Evolutionary conservation across 2,329 filamentous ascomycete genomes (phyloP).

Genomic region (Ceratocystis variospora): DNA sequence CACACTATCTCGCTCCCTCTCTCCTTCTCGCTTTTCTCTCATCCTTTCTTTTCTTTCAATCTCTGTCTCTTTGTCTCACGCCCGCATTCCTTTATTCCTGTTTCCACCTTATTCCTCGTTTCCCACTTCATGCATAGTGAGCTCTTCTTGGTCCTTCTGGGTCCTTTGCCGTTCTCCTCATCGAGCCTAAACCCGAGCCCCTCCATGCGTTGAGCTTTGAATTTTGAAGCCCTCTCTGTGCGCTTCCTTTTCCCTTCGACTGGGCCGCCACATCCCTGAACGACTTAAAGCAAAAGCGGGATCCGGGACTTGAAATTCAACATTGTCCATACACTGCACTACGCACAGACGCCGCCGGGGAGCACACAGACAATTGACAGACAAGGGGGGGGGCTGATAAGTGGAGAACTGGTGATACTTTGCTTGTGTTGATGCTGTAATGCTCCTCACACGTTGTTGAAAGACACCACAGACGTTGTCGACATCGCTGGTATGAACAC

Average conservation of each 20-base stretch:
- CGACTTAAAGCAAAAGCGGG: neutral
- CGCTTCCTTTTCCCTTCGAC: neutral
- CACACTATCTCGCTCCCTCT: neutral
- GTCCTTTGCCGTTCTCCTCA: neutral
- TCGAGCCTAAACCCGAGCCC: neutral
- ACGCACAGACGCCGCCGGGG: neutral
- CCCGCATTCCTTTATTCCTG: no score
- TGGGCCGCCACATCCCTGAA: conserved; percentile 5
- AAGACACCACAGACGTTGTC: neutral
- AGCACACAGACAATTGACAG: conserved; percentile 5
- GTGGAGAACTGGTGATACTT: conserved; percentile 1
- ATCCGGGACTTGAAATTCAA: conserved; percentile 5
- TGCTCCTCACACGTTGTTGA: neutral
- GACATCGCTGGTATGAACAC: neutral
- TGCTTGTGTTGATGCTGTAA: neutral
- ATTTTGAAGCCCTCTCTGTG: neutral
- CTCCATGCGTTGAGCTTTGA: neutral
- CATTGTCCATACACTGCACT: neutral
- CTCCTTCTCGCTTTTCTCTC: neutral
- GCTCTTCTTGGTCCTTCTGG: neutral
- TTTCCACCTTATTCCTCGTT: no score
- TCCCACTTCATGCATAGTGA: no score
- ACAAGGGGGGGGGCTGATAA: neutral
- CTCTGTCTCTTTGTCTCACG: no score
- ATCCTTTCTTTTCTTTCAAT: conserved; percentile 1